Conservation (phyloP, 2,329 filamentous ascomycete species). For the Fusarium sp. region DNA sequence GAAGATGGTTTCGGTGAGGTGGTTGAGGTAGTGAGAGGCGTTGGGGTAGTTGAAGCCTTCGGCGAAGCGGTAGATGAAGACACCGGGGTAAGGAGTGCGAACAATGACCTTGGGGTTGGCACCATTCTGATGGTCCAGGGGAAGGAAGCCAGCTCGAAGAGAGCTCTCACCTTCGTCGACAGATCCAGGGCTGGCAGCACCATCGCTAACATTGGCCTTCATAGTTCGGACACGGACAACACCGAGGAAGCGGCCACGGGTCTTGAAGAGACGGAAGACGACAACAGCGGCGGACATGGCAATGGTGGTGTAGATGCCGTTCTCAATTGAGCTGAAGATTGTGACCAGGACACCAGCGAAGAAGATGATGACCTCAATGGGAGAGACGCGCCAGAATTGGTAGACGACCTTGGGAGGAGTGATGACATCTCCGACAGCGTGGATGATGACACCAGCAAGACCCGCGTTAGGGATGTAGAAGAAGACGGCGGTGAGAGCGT, state of each 20-base stretch:
- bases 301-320: slow-evolving; percentile 88
- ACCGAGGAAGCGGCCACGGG: slow-evolving; percentile 82
- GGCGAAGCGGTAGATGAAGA: slow-evolving; percentile 68
- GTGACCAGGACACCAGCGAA: slow-evolving; percentile 87
- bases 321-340: slow-evolving; percentile 84
- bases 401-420: slow-evolving; percentile 86
- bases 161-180: slow-evolving; percentile 62
- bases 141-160: slow-evolving; percentile 60
- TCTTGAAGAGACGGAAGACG: slow-evolving; percentile 83
- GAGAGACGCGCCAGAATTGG: slow-evolving; percentile 89
- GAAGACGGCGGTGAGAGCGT: slow-evolving; percentile 85
- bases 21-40: slow-evolving; percentile 64
- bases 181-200: slow-evolving; percentile 47
- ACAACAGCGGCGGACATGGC: slow-evolving; percentile 77
- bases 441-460: slow-evolving; percentile 87
- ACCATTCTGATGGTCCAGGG: slow-evolving; percentile 64
- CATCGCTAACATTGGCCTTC: slow-evolving; percentile 78
- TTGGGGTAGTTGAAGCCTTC: slow-evolving; percentile 71
- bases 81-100: slow-evolving; percentile 64
- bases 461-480: slow-evolving; percentile 86
- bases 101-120: slow-evolving; percentile 63
- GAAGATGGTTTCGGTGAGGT: slow-evolving; percentile 62
- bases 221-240: slow-evolving; percentile 87
- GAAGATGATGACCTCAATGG: slow-evolving; percentile 86
- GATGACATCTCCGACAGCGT: slow-evolving; percentile 88